Base-by-base conservation (phyloP, 768 basidiomycete species). In the Amanita molliuscula region DNA sequence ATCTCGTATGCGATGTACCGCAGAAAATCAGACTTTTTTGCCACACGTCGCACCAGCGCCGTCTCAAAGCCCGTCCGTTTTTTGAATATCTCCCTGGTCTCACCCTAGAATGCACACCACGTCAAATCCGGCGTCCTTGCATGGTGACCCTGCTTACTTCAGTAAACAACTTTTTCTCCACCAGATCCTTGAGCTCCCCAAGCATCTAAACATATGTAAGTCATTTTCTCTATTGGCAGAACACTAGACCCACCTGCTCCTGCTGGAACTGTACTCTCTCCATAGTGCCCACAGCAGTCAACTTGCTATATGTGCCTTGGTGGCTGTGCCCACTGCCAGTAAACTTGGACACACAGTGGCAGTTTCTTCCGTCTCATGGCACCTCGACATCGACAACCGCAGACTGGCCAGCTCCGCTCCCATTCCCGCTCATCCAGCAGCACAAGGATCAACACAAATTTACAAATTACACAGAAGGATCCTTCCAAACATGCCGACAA, bases 181-280 rank as follows among this genome's bases (percentile, higher is more conserved):
- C 81, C 9, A 95, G 73, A 66, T 94, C 91, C 66, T 90, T 93
- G 62, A 95, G 84, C 82, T 96, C 93, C 42, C 83, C 79, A 79
- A 95, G 88, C 82, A 93, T 94, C 79, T 87, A 18, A 44, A 41
- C 7, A 29, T 21, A 51, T 53, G 54, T 57, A 34, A 55, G 25
- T 44, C 41, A 11, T 29, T 15, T 35, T 15, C 40, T 31, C 29
- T 5, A 8, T 38, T 9, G 44, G n/a, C 6, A 34, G 13, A 33
- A 16, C 3, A 29, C 35, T 6, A 6, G 42, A 47, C 70, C 45
- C 50, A 77, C 83, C 81, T 88, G 84, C 81, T 95, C 92, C 65
- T 94, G 88, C 67, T 94, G 82, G 59, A 85, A 94, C 52, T 95
- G 87, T 0, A 95, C 92, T 56, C 89, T 78, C 75, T 97, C 93